phyloP scores from a whole-genome alignment of 305 asterid genomes.

The Fraxinus xanthoxyloides region DNA sequence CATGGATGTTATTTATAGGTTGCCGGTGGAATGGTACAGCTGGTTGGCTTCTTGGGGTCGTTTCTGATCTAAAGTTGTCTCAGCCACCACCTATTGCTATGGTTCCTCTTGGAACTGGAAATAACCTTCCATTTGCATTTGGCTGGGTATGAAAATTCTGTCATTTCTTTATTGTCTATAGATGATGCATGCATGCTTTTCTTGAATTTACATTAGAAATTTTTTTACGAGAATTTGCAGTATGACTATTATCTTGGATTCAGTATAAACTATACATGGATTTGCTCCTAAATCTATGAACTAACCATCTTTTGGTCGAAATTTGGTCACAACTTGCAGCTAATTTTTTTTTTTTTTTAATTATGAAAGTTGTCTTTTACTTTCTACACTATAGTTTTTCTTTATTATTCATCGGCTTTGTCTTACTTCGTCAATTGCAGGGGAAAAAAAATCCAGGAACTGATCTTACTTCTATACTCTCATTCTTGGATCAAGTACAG shows the following conservation, averaged over 20 bases:
- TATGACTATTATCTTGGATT: background rate
- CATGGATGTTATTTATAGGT: slow-evolving; percentile 43
- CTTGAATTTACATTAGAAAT: no score
- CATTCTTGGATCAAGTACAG: slow-evolving; percentile 65
- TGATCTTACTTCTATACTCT: slow-evolving; percentile 54
- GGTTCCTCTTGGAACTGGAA: slow-evolving; percentile 86
- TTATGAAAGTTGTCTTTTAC: background rate
- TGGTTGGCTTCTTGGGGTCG: slow-evolving; percentile 94
- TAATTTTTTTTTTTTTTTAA: background rate
- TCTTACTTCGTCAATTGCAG: slow-evolving; percentile 29
- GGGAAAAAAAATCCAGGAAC: slow-evolving; percentile 62
- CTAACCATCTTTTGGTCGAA: background rate
- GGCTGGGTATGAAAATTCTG: slow-evolving; percentile 66
- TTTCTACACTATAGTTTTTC: background rate
- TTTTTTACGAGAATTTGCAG: background rate
- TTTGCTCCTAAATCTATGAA: background rate
- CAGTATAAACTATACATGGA: background rate
- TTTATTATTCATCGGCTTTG: background rate
- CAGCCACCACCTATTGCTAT: slow-evolving; percentile 88
- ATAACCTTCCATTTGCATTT: slow-evolving; percentile 92
- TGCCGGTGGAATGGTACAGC: slow-evolving; percentile 98
- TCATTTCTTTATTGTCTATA: background rate
- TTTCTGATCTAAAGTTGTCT: slow-evolving; percentile 76
- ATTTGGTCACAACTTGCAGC: background rate
- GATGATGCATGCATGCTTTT: background rate